These are phyloP conservation scores for Globisporangium cederbergense DNA, from an alignment of 352 stramenopile genomes.

Conservation along the genomic window DNA sequence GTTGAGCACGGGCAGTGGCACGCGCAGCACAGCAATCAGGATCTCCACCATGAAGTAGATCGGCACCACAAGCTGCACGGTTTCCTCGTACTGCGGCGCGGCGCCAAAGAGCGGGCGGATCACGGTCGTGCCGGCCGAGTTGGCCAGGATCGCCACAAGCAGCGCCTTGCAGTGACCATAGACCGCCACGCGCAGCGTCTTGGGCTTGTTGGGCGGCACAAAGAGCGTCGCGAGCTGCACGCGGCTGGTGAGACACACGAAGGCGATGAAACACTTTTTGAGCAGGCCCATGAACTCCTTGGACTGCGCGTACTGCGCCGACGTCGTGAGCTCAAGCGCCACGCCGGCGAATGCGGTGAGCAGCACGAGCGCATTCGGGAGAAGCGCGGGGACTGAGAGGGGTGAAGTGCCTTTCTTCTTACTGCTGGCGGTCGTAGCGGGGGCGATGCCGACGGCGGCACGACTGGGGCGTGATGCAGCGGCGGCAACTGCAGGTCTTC, in stretches of 20 bases:
- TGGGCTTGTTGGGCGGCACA: conserved; percentile 23
- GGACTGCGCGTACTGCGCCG: conserved; percentile 42
- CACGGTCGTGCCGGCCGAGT: conserved; percentile 60
- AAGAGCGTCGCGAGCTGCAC: conserved; percentile 46
- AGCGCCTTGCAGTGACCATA: conserved; percentile 41
- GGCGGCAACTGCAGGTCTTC: conserved; percentile 6
- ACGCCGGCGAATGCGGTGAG: conserved; percentile 36
- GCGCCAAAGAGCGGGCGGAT: conserved; percentile 61
- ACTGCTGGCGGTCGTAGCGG: not conserved
- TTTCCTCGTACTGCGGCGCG: conserved; percentile 54
- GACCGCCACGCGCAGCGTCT: conserved; percentile 33
- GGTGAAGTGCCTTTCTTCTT: not conserved
- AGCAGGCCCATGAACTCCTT: conserved; percentile 38
- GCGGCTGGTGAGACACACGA: conserved; percentile 50
- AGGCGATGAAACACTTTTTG: conserved; percentile 58
- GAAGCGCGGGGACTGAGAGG: conserved; percentile 16
- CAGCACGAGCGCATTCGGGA: conserved; percentile 41
- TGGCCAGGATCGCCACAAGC: conserved; percentile 48
- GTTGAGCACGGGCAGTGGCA: conserved; percentile 46
- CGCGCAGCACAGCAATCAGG: conserved; percentile 30
- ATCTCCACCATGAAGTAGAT: conserved; percentile 51
- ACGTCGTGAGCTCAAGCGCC: conserved; percentile 54
- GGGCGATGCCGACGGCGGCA: not conserved
- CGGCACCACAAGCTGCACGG: conserved; percentile 50
- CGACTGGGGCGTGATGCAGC: not conserved